Base-by-base conservation (phyloP, 805 yeast genomes). In the Cyberlindnera mississippiensis region DNA sequence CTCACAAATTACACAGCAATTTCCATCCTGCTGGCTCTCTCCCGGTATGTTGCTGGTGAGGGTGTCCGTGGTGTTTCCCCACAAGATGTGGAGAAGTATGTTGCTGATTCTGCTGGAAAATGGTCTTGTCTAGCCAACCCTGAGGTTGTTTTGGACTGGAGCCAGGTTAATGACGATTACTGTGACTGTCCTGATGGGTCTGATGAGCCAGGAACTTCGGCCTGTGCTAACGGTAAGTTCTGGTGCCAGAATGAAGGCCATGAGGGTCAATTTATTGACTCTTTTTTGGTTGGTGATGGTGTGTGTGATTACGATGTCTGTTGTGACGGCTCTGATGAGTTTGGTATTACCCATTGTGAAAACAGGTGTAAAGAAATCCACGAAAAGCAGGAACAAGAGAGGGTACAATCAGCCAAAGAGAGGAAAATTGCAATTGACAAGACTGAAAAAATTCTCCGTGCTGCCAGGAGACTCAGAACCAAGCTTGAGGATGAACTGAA, bases 181-280 rank as follows among this genome's bases (percentile, higher is more conserved):
- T 91, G 98, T 64, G 98, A 93, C 57, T 91, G 98, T 66, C 97
- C 97, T 0, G 99, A 93, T 64, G 98, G 98, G 0, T 80, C 90
- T 4, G 99, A 93, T 65, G 98, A 93, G 61, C 96, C 97, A 0
- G 97, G 97, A 0, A 91, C 98, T 1, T 68, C 82, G 30, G 96
- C 96, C 0, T 91, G 98, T 61, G 55, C 62, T 14, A 46, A 63
- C 40, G 56, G 66, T 12, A 38, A 51, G 35, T 90, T 88, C 56
- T 89, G 78, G 61, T 91, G 99, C 64, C 75, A 62, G 8, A 93
- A 93, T 56, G 67, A 72, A 37, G 96, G 96, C 4, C 83, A 77
- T 50, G 55, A 71, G 4, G 77, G 89, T 0, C 69, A 71, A 9
- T 75, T 69, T 48, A 72, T 93, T 12, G 82, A 88, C 5, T 72